Evolutionary conservation across 306 rosid genomes (phyloP), one percentile per base, ranked within the genome.

Genomic region (Datisca glomerata): DNA sequence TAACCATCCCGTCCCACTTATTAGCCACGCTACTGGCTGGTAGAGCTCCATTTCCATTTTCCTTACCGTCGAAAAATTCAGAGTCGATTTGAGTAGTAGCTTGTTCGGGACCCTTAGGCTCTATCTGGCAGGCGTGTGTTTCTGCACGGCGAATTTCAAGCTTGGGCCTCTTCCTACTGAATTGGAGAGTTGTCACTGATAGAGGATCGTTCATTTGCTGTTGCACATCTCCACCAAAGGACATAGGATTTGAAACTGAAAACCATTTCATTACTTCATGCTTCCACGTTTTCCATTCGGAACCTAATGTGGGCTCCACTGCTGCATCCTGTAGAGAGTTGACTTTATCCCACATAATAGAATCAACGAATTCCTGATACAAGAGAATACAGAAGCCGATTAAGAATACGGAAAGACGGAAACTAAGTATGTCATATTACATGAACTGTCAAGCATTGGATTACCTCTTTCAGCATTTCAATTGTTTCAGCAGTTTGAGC

Each of bases 91-190:
- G 81, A 37, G 75, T 41, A 49, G 74, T 62, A 59, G 86, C 41
- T 24, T 71, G 78, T 53, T 66, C 72, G 31, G 75, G 61, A 64
- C 39, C 78, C 67, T 62, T 67, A 36, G 66, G 45, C 46, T 70
- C 86, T 59, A 70, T 55, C 56, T 61, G 81, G 49, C 71, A 70
- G 66, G 81, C 59, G 64, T 89, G 95, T 47, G 83, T 53, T 49
- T 89, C 96, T 6, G 95, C 93, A 39, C 98, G 95, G 35, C 98
- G 98, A 64, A 91, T 72, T 80, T 91, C 96, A 56, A 91, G 98
- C 69, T 91, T 91, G 31, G 93, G 78, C 65, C 98, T 72, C 67
- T 91, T 91, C 69, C 94, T 62, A 71, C 80, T 57, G 52, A 59
- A 65, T 60, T 84, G 93, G 48, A 69, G 65, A 72, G 69, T 71